Evolutionary conservation across 768 basidiomycete genomes (phyloP), one percentile per base, ranked within the genome.

Genomic region (Lentinula sp.): DNA sequence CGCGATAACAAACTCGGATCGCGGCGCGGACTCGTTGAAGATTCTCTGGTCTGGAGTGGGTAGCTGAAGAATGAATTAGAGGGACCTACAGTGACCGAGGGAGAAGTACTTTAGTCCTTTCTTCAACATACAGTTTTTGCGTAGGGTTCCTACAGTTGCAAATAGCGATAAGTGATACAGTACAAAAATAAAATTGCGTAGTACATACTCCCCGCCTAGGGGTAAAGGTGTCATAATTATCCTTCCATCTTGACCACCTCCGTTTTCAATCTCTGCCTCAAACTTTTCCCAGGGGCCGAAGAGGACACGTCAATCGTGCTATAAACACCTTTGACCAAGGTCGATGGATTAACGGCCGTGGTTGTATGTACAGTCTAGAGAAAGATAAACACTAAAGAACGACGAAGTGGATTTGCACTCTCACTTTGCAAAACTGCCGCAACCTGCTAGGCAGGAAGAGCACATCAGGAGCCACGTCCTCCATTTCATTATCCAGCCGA

Each of bases 341-440:
- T 87, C 0, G 91, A 91, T 0, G 97, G 95, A 69, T 99, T 99
- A 64, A 98, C 73, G n/a, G 88, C 82, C 3, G 81, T 76, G 2
- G 90, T 91, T 9, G 81, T 80, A 68, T 94, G 87, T 37, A 97
- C 86, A 55, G 82, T 77, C 95, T 97, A 45, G 32, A 57, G 8
- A 61, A 35, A 43, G 28, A 39, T 15, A 12, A 52, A 28, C 28
- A 35, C 12, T 20, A 18, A 8, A 10, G 41, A 37, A 32, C 13
- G 43, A 45, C 33, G 53, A 9, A 28, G 51, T 13, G n/a, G 32
- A 33, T 13, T 6, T 32, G 32, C 28, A 18, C 33, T 65, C 65
- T 65, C 23, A 93, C 95, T 83, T 94, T 96, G 16, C 85, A 80
- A 70, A 98, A 98, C 18, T 95, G 89, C 72, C 92, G 95, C 57